phyloP scores from a whole-genome alignment of 2,329 filamentous ascomycete genomes.

The Stachybotrys chartarum region DNA sequence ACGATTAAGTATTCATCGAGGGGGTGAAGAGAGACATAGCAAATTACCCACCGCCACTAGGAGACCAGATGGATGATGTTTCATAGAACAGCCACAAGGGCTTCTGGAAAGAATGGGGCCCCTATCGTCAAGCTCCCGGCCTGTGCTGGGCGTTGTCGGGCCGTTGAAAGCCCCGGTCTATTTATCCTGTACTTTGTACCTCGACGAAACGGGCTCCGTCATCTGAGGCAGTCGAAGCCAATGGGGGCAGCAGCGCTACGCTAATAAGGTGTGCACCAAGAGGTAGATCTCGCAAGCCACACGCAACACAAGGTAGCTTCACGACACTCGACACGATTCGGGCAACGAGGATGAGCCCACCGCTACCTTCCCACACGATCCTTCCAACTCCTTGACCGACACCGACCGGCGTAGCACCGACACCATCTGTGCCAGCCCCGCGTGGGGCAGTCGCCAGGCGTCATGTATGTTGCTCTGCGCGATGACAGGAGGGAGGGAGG shows the following conservation, averaged over 20 bases:
- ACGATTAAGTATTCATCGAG: too few relatives aligned
- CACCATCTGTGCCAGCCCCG: conserved; percentile 6
- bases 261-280: too few relatives aligned
- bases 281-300: too few relatives aligned
- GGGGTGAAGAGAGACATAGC: background rate
- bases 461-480: conserved; percentile 22
- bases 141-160: background rate
- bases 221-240: background rate
- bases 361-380: background rate
- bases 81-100: background rate
- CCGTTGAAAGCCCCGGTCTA: background rate
- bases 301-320: background rate
- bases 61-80: too few relatives aligned
- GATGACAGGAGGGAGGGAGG: conserved; percentile 36
- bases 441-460: conserved; percentile 8
- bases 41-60: background rate
- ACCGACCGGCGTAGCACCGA: background rate
- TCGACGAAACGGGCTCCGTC: background rate
- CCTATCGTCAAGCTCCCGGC: background rate
- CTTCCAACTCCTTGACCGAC: background rate
- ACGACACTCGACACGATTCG: background rate
- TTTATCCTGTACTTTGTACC: background rate
- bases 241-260: too few relatives aligned
- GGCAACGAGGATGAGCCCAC: background rate
- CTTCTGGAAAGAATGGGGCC: background rate